Conservation (phyloP, 768 basidiomycete genomes). For the Suillus americanus region DNA sequence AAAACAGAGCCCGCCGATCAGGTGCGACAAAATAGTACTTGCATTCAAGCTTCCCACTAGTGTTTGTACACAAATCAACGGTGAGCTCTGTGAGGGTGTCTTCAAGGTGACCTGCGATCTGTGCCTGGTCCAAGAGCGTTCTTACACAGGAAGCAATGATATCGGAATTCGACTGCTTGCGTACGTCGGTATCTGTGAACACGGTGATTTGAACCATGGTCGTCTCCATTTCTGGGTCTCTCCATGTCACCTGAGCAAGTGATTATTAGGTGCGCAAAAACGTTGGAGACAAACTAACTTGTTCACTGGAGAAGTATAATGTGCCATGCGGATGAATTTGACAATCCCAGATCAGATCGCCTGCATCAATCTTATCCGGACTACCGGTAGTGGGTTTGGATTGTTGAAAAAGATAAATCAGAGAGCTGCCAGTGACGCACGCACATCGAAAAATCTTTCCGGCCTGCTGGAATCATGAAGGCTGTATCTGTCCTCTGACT, state of each 20-base stretch:
- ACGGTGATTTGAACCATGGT: conserved; percentile 1
- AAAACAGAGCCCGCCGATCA: background rate
- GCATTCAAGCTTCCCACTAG: background rate
- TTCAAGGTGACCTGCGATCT: background rate
- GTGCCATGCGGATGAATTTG: background rate
- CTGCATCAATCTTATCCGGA: background rate
- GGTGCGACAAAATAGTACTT: conserved; percentile 2
- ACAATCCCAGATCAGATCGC: background rate
- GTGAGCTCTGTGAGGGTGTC: conserved; percentile 2
- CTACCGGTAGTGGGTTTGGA: background rate
- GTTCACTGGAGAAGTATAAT: conserved; percentile 1
- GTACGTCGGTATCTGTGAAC: background rate
- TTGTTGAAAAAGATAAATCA: background rate
- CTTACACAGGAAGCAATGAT: background rate
- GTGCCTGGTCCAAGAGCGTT: conserved; percentile 1
- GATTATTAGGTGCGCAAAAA: background rate
- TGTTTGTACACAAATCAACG: background rate
- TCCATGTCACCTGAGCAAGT: conserved; percentile 1
- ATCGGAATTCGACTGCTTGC: background rate
- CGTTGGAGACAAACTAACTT: background rate
- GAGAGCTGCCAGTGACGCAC: background rate
- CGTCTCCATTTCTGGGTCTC: conserved; percentile 1
- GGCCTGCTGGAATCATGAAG: background rate
- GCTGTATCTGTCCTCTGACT: conserved; percentile 1
- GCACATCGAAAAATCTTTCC: conserved; percentile 1